Evolutionary conservation across 2,329 filamentous ascomycete species (phyloP).

Genomic region (Alternaria conjuncta): DNA sequence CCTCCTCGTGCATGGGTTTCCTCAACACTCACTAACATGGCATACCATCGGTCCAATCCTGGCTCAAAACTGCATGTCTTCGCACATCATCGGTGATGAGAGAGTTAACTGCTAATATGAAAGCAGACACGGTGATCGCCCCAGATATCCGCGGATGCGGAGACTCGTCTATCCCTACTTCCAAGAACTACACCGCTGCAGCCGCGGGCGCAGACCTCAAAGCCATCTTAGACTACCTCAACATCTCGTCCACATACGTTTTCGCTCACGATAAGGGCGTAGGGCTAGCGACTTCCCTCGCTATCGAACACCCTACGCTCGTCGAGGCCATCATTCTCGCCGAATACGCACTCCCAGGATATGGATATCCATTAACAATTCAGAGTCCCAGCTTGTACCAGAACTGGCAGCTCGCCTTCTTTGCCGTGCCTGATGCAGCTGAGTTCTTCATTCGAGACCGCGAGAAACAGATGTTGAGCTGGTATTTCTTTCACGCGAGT

Average conservation of each 20-base stretch:
- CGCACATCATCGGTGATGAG: neutral
- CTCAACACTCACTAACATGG: neutral
- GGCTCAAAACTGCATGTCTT: neutral
- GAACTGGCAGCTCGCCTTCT: slow-evolving; percentile 50
- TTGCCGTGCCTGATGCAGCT: slow-evolving; percentile 56
- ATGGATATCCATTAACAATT: neutral
- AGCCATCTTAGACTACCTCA: slow-evolving; percentile 34
- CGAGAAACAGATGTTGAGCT: slow-evolving; percentile 53
- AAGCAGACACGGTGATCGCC: slow-evolving; percentile 18
- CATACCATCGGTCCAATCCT: neutral
- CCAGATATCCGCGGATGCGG: slow-evolving; percentile 9
- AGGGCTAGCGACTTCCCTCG: slow-evolving; percentile 47
- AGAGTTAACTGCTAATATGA: neutral
- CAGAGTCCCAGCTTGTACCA: slow-evolving; percentile 51
- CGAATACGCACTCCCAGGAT: neutral
- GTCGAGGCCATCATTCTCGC: neutral
- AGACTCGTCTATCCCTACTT: slow-evolving; percentile 47
- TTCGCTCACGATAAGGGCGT: slow-evolving; percentile 57
- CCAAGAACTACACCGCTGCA: slow-evolving; percentile 51
- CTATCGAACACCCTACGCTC: neutral
- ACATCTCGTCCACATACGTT: slow-evolving; percentile 44
- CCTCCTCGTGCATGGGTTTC: neutral
- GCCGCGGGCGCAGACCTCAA: slow-evolving; percentile 37
- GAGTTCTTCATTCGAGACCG: slow-evolving; percentile 54
- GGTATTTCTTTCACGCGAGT: slow-evolving; percentile 56